Evolutionary conservation across 225 moss, liverwort and hornwort species (phyloP), one percentile per base, ranked within the genome.

Genomic region (Marchantia polymorpha): DNA sequence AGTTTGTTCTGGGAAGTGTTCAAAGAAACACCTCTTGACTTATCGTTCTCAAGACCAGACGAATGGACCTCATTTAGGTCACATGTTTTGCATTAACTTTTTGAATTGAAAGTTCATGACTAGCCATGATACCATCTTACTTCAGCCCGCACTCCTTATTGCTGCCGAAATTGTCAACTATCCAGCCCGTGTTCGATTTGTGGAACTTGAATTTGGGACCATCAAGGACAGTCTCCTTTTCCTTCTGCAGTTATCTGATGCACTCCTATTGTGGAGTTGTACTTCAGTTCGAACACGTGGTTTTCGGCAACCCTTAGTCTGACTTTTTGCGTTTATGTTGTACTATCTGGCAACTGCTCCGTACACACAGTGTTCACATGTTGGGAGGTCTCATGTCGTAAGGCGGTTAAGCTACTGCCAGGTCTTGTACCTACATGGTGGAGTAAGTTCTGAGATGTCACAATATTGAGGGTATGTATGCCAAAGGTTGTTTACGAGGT

Each of bases 381-480:
- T 54, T 53, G 50, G 73, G 73, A 73, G 73, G 54, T 75, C 59
- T 59, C 46, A 9, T 75, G 53, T 31, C 39, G 53, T 20, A 75
- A 75, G 75, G 75, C 75, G 59, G 39, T 50, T 75, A 58, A 75
- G 19, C 75, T 59, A 75, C 27, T 56, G 56, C 74, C 29, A 74
- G 74, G 55, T 74, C 58, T 72, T 58, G 56, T 39, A 30, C 56
- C 31, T 58, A 30, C 16, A 29, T 31, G 74, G 56, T 75, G 59
- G 75, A 59, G 19, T 75, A 20, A 75, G 59, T 58, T 75, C 75
- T 75, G 75, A 71, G 12, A 29, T 20, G 66, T 39, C 19, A 15
- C 69, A 46, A 47, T 53, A 6, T 73, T 39, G 23, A 73, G 54
- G 73, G 73, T 52, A 52, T 73, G 0, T 73, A 27, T 73, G 47